Evolutionary conservation across 257 asterid species (phyloP), one percentile per base, ranked within the genome.

Genomic region (Penstemon barbatus): DNA sequence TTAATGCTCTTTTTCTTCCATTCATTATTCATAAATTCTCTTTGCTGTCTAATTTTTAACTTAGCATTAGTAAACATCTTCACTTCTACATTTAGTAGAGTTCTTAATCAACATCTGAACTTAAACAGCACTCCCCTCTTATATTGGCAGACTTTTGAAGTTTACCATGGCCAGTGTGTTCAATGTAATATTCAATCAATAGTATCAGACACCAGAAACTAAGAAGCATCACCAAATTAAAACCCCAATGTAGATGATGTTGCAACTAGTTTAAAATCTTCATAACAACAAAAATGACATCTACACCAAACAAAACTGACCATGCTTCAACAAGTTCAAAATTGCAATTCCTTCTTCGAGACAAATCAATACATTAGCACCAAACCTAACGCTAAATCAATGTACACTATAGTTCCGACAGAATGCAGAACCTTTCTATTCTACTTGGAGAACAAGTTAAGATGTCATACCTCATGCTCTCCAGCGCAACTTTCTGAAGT

Each of bases 401-500:
- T 60, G 50, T n/a, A 53, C 18, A 25, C 50, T 50, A 25, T 39
- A 39, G 37, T 40, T 40, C 4, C 15, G 3, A 55, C 4, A 12
- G 25, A 68, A 68, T 67, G 56, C 51, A 68, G 69, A 72, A 12
- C 44, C 56, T 43, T 37, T 42, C 10, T 40, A 51, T 46, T 56
- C 49, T 57, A 68, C 61, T 58, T 13, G 38, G 49, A n/a, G 9
- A 62, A 38, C 12, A 44, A 5, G 59, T 45, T 13, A 25, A 65
- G 71, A 69, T 11, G 10, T 48, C 71, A 43, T 68, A 92, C 98
- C 96, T 83, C 97, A 94, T 91, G 85, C 90, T 84, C 79, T 94
- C 97, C 0, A 94, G 86, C 3, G 99, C 97, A 67, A 81, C 77
- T 77, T 89, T 89, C 86, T 91, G 97, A 77, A 94, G 64, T 33